Evolutionary conservation across 345 rosid species (phyloP), one percentile per base, ranked within the genome.

Genomic region (Citrus hindsii): DNA sequence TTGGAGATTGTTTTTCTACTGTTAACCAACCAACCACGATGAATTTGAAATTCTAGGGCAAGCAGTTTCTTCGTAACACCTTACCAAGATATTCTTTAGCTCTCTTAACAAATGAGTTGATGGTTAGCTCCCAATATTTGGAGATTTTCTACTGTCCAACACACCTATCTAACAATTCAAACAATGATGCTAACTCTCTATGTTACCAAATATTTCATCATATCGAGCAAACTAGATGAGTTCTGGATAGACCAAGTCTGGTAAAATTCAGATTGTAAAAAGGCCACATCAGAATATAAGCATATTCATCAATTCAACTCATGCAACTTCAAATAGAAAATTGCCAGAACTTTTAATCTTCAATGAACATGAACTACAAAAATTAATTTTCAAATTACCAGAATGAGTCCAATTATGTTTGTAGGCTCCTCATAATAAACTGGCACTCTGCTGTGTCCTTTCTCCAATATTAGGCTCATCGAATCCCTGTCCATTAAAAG

Each of bases 381-480:
- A 68, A 58, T 7, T 48, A 27, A 56, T 35, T 10, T 27, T 77
- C 55, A 37, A 79, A 9, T 79, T 82, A 96, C 98, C 94, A 96
- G 86, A 80, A 96, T 80, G 71, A 96, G 88, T 71, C 99, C 99
- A 46, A 96, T 94, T 76, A 96, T 92, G 87, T 96, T 96, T 63
- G 93, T 89, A 76, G 89, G 82, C 51, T 94, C 92, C 91, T 96
- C 98, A 79, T 91, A 92, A 86, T 89, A 96, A 71, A 96, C 98
- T 19, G 99, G 99, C 77, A 94, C 90, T 83, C 99, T 90, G 92
- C 99, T 96, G 82, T 96, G 99, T 37, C 99, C 99, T 84, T 89
- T 92, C 90, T 96, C 97, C 86, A 96, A 75, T 85, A 96, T 87
- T 87, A 90, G 69, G 84, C 78, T 88, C 98, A 94, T 92, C 90